phyloP scores from a whole-genome alignment of 1,284 basidiomycete species.

The Anthracocystis setariae region DNA sequence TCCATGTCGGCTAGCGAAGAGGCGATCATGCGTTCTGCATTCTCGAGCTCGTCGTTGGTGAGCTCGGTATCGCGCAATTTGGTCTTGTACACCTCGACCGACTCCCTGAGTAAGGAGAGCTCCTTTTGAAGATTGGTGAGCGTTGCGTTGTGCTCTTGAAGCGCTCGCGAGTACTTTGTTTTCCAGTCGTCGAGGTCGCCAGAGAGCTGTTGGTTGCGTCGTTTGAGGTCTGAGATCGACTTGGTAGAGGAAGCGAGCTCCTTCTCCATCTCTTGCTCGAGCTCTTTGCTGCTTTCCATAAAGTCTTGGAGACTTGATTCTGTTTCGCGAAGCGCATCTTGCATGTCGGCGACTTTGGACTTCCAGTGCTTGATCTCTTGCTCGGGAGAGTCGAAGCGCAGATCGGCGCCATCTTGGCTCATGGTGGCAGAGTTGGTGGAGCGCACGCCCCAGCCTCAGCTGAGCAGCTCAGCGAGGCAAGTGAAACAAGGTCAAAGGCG shows the following conservation, averaged over 20 bases:
- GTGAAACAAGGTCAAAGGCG: no score
- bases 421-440: conserved; percentile 23
- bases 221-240: conserved; percentile 48
- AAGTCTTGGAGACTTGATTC: conserved; percentile 62
- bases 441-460: conserved; percentile 23
- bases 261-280: conserved; percentile 65
- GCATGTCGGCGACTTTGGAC: conserved; percentile 57
- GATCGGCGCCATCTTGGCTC: conserved; percentile 43
- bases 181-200: conserved; percentile 65
- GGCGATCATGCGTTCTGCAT: conserved; percentile 75
- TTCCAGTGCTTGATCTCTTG: conserved; percentile 62
- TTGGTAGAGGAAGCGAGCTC: conserved; percentile 52
- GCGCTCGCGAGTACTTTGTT: conserved; percentile 60
- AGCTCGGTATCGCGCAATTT: conserved; percentile 65
- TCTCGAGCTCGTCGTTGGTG: conserved; percentile 67
- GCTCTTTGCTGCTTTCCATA: conserved; percentile 63
- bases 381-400: conserved; percentile 53
- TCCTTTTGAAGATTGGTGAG: conserved; percentile 60
- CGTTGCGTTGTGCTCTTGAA: conserved; percentile 60
- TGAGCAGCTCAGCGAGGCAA: conserved; percentile 3
- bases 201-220: conserved; percentile 53
- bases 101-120: conserved; percentile 51
- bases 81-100: conserved; percentile 62
- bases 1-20: conserved; percentile 92
- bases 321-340: conserved; percentile 59